Evolutionary conservation across 1,284 basidiomycete species (phyloP), one percentile per base, ranked within the genome.

Genomic region (Cutaneotrichosporon cavernicola): DNA sequence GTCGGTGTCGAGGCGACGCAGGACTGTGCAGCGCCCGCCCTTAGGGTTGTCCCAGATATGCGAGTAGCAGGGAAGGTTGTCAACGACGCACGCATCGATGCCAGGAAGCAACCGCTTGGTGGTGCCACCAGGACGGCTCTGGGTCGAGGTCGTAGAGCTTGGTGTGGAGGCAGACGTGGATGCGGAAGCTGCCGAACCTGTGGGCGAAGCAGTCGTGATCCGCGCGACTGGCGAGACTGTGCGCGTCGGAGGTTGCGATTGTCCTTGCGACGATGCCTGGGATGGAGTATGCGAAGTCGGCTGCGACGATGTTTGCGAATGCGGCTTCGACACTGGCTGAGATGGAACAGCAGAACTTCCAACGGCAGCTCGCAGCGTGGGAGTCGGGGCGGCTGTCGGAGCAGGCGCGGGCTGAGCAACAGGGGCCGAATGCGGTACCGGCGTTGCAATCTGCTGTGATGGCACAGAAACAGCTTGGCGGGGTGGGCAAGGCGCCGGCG

Each of bases 1-100:
- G 68, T 79, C 77, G 4, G 73, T 72, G 63, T 79, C 77, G 30
- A 79, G 67, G 6, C 77, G 63, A 52, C 77, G 64, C 18, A 76
- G 70, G 8, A 79, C 60, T 0, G 69, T 70, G 56, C 70, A 69
- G 64, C 68, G 69, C 2, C 68, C 69, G 30, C 61, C 62, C 47
- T 60, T 62, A 14, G 60, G 58, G 11, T 67, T 64, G 56, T 72
- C 73, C 53, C 67, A 72, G 9, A 73, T 47, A 64, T 75, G 73
- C 38, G 71, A 69, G 66, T 79, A 79, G 13, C 76, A 75, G 1
- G 77, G 77, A 2, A 79, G 76, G 52, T 77, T 74, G 61, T 78
- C 75, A 7, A 79, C 70, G 10, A 79, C 76, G 66, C 74, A 73
- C 7, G 76, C 75, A 46, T 74, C 72, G 4, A 79, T 72, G 10